Conservation (phyloP, 2,329 filamentous ascomycete species). For the Venturia pyrina region DNA sequence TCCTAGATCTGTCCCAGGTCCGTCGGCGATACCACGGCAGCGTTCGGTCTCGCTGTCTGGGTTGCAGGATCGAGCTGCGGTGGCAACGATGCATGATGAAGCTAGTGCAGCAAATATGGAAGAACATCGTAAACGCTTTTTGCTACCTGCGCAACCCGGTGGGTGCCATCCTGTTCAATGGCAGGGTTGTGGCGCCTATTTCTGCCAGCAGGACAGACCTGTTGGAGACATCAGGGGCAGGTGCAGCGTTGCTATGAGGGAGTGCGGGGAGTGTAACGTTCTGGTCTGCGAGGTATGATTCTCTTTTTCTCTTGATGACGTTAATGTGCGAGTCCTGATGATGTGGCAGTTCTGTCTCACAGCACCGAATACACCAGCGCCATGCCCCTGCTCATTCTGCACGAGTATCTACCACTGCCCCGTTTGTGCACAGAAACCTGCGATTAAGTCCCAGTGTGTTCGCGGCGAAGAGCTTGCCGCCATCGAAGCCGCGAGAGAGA, state of each 20-base stretch:
- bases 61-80: neutral
- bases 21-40: constrained; percentile 7
- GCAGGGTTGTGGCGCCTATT: constrained; percentile 33
- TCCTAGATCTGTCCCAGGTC: constrained; percentile 2
- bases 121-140: constrained; percentile 15
- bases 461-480: constrained; percentile 22
- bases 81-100: constrained; percentile 16
- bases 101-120: constrained; percentile 8
- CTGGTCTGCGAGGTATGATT: constrained; percentile 31
- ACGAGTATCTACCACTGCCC: constrained; percentile 30
- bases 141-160: constrained; percentile 25
- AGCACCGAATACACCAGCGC: constrained; percentile 24
- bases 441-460: constrained; percentile 26
- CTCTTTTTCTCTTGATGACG: neutral
- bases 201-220: constrained; percentile 29
- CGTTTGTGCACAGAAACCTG: constrained; percentile 24
- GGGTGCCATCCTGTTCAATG: constrained; percentile 33
- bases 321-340: constrained; percentile 14
- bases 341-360: constrained; percentile 9
- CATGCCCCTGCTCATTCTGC: constrained; percentile 30
- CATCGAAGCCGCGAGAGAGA: constrained; percentile 4
- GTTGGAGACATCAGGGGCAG: constrained; percentile 28
- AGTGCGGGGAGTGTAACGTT: constrained; percentile 30
- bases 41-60: constrained; percentile 10
- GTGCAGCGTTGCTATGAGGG: constrained; percentile 26